Base-by-base conservation (phyloP, 192 early-diverging fungal species). In the Coemansia sp. region DNA sequence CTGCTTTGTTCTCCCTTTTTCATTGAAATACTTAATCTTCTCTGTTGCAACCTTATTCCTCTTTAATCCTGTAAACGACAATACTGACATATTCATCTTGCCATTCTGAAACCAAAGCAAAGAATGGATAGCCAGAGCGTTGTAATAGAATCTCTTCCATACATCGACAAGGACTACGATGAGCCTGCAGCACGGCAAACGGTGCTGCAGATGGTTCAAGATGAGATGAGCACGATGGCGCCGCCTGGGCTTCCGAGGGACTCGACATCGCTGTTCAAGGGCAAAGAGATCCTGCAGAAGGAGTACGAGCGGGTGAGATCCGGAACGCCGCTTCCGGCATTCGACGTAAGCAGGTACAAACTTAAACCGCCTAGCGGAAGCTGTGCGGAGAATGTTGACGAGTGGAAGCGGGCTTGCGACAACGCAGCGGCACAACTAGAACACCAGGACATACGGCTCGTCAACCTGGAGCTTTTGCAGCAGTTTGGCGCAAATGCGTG, bases 101-200 rank as follows among this genome's bases (percentile, higher is more conserved):
- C 38, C 15, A 17, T 17, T 13, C 38, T 15, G 13, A 17, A 41
- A 41, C 15, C 14, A 19, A 54, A 33, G 23, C 23, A 3, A 54
- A 10, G 22, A 25, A 41, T 54, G 17, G 30, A 54, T 54, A 30
- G 29, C 15, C 52, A 33, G 0, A 1, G 6, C 17, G 30, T 17
- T 25, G 29, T 14, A 17, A 14, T 69, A 0, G 60, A 69, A 28
- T 73, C 77, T 40, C 68, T 80, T 15, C 77, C 77, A 28, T 80
- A 80, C 34, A 74, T 80, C 14, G 77, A 80, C 64, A 74, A 70
- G 57, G 77, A 80, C 11, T 80, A 80, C 36, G 71, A 73, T 27
- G 72, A 80, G 14, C 67, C 72, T 13, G 30, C 27, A 3, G 33
- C 47, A 28, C 67, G 72, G 29, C 60, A 66, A 22, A 60, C 34